A percentile compares a stretch with the other conserved stretches of the same genome.
phyloP scores from a whole-genome alignment of 169 alveolate genomes.

The Eimeria brunetti region DNA sequence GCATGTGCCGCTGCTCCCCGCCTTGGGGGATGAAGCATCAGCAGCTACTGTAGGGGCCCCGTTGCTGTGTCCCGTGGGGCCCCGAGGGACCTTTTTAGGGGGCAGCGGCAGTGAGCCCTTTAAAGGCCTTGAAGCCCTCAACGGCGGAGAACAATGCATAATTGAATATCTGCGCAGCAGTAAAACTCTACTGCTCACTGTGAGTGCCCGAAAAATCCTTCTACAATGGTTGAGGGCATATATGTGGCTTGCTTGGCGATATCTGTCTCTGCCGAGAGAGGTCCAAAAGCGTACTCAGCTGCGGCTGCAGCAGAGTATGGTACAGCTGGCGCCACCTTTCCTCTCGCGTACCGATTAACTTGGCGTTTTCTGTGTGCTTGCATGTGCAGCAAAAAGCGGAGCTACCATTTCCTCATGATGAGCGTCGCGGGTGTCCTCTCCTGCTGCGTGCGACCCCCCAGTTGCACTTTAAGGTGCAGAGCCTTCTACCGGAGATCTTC shows the following conservation, averaged over 20 bases:
- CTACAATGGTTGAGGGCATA: background rate
- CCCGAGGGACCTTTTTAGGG: conserved; percentile 44
- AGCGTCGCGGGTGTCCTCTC: conserved; percentile 53
- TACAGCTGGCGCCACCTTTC: background rate
- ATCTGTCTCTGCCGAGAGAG: background rate
- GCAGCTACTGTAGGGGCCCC: conserved; percentile 63
- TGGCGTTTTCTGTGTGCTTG: background rate
- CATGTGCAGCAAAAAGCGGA: conserved; percentile 43
- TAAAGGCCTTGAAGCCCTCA: conserved; percentile 49
- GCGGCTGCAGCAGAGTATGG: background rate
- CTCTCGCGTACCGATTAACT: background rate
- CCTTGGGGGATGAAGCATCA: conserved; percentile 55
- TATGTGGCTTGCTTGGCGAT: background rate
- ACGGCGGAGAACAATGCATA: conserved; percentile 43
- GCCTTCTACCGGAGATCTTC: conserved; percentile 34
- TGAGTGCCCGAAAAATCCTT: background rate
- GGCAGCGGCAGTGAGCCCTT: conserved; percentile 70
- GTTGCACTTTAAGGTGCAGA: conserved; percentile 22
- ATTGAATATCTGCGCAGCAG: conserved; percentile 28
- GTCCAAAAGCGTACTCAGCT: background rate
- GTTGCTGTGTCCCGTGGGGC: conserved; percentile 65
- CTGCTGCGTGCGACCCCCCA: conserved; percentile 74
- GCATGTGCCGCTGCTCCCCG: conserved; percentile 60
- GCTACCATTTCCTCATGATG: conserved; percentile 52
- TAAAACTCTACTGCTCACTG: conserved; percentile 39